phyloP scores from a whole-genome alignment of 2,329 filamentous ascomycete species.

The Grosmannia huntii region DNA sequence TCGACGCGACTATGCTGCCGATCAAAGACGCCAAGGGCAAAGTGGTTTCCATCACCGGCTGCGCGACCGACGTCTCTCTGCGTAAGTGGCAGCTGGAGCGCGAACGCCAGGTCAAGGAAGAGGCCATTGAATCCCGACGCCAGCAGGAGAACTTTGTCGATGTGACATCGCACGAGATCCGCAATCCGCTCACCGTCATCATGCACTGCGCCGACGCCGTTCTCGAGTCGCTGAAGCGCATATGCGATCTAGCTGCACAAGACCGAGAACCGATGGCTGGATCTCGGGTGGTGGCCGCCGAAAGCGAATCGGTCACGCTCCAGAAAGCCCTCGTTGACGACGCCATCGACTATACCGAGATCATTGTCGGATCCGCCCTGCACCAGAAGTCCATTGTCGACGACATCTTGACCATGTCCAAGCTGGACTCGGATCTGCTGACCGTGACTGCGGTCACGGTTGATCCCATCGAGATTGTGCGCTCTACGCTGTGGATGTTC shows the following conservation, averaged over 20 bases:
- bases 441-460: constrained; percentile 58
- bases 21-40: constrained; percentile 31
- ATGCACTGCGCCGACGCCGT: constrained; percentile 65
- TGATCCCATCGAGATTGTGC: constrained; percentile 53
- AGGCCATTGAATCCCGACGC: constrained; percentile 45
- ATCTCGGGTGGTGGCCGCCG: neutral
- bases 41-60: constrained; percentile 36
- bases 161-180: constrained; percentile 60
- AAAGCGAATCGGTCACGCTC: constrained; percentile 10
- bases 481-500: constrained; percentile 63
- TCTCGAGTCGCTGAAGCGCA: constrained; percentile 32
- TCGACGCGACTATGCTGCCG: constrained; percentile 37
- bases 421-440: constrained; percentile 63
- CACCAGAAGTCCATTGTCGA: constrained; percentile 74
- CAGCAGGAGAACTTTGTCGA: constrained; percentile 77
- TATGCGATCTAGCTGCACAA: constrained; percentile 21
- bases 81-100: constrained; percentile 39
- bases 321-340: constrained; percentile 36
- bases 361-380: constrained; percentile 63
- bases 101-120: constrained; percentile 36
- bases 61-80: constrained; percentile 33
- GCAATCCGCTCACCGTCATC: constrained; percentile 61
- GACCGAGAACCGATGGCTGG: neutral
- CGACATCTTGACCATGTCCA: constrained; percentile 60
- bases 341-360: constrained; percentile 62